These are phyloP conservation scores for Scutellaria galericulata DNA, from an alignment of 257 asterid species.

Conservation along the genomic window DNA sequence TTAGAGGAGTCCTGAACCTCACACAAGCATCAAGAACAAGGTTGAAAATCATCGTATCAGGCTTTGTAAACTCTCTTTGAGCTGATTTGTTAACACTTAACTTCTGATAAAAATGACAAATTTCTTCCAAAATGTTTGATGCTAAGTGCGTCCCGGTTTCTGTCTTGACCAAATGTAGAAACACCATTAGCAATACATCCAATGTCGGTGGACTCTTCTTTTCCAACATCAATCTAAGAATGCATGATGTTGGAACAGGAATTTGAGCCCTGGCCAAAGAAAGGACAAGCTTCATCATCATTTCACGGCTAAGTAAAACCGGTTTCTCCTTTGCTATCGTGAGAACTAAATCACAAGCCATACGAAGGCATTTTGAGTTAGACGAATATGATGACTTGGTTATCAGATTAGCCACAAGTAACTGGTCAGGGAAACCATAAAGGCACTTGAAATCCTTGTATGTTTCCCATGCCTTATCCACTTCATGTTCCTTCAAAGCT, in stretches of 20 bases:
- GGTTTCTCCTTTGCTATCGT: constrained; percentile 60
- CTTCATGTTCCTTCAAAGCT: constrained; percentile 61
- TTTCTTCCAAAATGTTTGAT: constrained; percentile 70
- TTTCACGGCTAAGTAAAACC: constrained; percentile 48
- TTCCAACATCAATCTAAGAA: constrained; percentile 64
- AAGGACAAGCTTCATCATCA: constrained; percentile 63
- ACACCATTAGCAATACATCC: constrained; percentile 50
- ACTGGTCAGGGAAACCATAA: constrained; percentile 68
- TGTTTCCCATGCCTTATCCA: constrained; percentile 72
- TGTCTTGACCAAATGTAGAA: constrained; percentile 81
- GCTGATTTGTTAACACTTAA: constrained; percentile 42
- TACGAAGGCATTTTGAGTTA: constrained; percentile 59
- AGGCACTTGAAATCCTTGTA: constrained; percentile 62
- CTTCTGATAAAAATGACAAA: constrained; percentile 45
- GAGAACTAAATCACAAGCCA: constrained; percentile 62
- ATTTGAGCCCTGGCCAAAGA: constrained; percentile 81
- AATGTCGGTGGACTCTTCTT: constrained; percentile 54
- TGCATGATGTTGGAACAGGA: constrained; percentile 56
- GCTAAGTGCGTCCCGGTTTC: constrained; percentile 63
- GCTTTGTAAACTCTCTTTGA: constrained; percentile 47
- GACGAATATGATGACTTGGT: constrained; percentile 67
- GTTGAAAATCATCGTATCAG: constrained; percentile 65
- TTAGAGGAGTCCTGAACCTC: constrained; percentile 64
- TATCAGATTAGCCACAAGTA: constrained; percentile 53
- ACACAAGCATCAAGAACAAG: constrained; percentile 84